Evolutionary conservation across 352 stramenopile species (phyloP).

Genomic region (Pythium chondricola): DNA sequence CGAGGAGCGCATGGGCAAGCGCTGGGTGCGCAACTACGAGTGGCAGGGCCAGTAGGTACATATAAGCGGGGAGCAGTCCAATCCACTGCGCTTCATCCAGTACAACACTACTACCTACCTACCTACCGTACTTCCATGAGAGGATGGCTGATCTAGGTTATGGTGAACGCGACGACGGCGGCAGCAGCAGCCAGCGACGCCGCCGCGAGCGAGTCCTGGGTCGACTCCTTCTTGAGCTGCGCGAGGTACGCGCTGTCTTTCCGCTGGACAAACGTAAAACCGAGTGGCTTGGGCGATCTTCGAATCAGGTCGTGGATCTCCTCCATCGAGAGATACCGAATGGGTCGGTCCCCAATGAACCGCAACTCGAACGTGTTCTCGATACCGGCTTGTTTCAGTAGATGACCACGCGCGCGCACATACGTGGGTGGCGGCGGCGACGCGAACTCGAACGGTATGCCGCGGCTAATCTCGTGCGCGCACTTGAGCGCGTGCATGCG

Average conservation of each 20-base stretch:
- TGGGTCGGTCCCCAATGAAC: conserved; percentile 40
- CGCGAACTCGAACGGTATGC: conserved; percentile 56
- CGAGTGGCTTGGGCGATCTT: conserved; percentile 44
- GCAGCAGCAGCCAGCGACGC: conserved; percentile 20
- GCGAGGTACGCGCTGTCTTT: conserved; percentile 42
- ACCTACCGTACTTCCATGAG: too few species aligned
- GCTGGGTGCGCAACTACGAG: conserved; percentile 71
- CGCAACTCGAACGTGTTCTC: conserved; percentile 57
- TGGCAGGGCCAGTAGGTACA: neutral
- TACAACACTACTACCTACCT: too few species aligned
- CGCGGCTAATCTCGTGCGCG: conserved; percentile 33
- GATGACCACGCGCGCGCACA: conserved; percentile 40
- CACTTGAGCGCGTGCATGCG: conserved; percentile 46
- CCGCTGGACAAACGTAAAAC: conserved; percentile 55
- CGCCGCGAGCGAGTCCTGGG: conserved; percentile 17
- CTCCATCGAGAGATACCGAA: conserved; percentile 59
- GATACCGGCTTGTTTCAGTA: conserved; percentile 43
- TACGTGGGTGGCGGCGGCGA: conserved; percentile 43
- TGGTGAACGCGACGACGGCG: conserved; percentile 17
- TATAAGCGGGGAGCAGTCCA: too few species aligned
- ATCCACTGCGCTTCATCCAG: too few species aligned
- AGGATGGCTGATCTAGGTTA: conserved; percentile 14
- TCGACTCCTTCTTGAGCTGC: conserved; percentile 18
- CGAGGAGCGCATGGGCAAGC: conserved; percentile 48
- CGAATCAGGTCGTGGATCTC: conserved; percentile 59